These are phyloP conservation scores for Suillus lakei DNA, from an alignment of 768 basidiomycete genomes.

Conservation along the genomic window DNA sequence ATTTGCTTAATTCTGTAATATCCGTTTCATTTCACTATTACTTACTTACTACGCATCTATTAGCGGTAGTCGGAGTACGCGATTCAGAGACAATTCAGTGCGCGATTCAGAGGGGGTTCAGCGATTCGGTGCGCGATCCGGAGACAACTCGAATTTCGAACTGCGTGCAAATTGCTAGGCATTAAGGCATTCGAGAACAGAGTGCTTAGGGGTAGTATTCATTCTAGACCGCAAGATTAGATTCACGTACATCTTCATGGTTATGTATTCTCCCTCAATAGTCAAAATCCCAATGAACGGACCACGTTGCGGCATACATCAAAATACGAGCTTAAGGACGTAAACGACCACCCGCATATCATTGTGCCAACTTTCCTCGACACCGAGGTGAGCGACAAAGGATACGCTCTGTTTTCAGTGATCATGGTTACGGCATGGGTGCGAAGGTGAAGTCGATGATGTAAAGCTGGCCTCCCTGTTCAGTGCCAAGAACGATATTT, in stretches of 20 bases:
- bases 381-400: background rate
- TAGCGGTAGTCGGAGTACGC: background rate
- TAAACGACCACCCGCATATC: background rate
- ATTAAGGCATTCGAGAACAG: background rate
- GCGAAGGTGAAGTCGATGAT: background rate
- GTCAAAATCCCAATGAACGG: background rate
- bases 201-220: background rate
- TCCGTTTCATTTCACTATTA: conserved; percentile 4
- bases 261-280: background rate
- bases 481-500: background rate
- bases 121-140: background rate
- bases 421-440: background rate
- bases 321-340: background rate
- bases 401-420: background rate
- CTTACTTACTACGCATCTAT: conserved; percentile 4
- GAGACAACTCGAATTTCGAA: background rate
- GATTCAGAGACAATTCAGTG: background rate
- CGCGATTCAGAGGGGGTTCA: conserved; percentile 2
- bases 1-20: conserved; percentile 1
- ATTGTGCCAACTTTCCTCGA: background rate
- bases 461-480: background rate
- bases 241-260: background rate
- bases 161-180: background rate
- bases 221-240: background rate
- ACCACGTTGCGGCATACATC: background rate